phyloP scores from a whole-genome alignment of 2,329 filamentous ascomycete species.

The Sporothrix inflata region DNA sequence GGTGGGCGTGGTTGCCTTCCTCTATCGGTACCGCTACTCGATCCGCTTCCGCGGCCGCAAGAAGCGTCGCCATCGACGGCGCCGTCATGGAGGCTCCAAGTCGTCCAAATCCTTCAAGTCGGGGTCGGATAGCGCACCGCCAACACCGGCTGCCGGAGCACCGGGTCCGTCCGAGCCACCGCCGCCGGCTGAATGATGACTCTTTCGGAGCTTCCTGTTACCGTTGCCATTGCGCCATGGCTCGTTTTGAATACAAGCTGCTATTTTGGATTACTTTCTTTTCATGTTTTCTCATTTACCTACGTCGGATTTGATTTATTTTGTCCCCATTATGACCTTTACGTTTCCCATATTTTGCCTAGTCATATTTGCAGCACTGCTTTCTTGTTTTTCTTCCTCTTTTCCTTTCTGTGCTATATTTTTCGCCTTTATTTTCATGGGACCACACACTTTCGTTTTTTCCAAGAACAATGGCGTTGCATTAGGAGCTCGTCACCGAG shows the following conservation, averaged over 20 bases:
- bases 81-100: conserved; percentile 21
- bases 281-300: not conserved
- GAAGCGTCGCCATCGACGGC: conserved; percentile 14
- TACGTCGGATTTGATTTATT: not conserved
- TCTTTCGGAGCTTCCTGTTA: not conserved
- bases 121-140: conserved; percentile 23
- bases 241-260: not conserved
- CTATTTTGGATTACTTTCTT: not conserved
- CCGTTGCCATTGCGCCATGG: too few relatives aligned
- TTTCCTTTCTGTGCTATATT: not conserved
- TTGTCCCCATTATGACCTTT: not conserved
- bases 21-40: conserved; percentile 28
- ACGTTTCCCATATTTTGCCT: too few relatives aligned
- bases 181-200: not conserved
- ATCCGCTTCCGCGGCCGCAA: conserved; percentile 22
- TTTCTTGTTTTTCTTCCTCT: not conserved
- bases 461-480: conserved; percentile 1
- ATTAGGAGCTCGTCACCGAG: conserved; percentile 23
- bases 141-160: conserved; percentile 20
- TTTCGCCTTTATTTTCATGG: not conserved
- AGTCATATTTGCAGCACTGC: too few relatives aligned
- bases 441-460: not conserved
- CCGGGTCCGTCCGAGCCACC: conserved; percentile 11
- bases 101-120: conserved; percentile 28
- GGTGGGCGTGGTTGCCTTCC: conserved; percentile 6